Base-by-base conservation (phyloP, 2,329 filamentous ascomycete species). In the Xylaria arbuscula region DNA sequence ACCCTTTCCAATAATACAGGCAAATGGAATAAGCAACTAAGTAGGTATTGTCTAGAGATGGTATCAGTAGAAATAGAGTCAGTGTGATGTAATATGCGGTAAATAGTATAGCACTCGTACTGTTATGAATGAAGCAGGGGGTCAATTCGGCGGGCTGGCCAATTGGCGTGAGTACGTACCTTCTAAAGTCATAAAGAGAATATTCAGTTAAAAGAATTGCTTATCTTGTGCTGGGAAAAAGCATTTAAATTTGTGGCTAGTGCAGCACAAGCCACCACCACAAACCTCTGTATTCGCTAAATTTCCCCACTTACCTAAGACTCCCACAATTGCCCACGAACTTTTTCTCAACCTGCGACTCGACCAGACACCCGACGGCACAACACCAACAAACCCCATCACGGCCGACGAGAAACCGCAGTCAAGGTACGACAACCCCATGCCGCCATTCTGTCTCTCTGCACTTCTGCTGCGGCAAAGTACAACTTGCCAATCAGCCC, bases 341-440 rank as follows among this genome's bases (percentile, higher is more conserved):
- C 68, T 72, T 72, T 72, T 72, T 73, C 66, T 71, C 62, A 73
- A 70, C 50, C 66, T 69, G 68, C 70, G 74, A 71, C 51, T 54
- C 51, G 74, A 72, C 70, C 71, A 71, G 67, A 75, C 66, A 72
- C 62, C 64, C 64, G 70, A 69, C 70, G 70, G 69, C 67, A 72
- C 64, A 73, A 71, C 68, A 72, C 72, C 70, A 69, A 76, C 66
- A 72, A 58, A 71, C 66, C 66, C 75, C 73, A 73, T 74, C 72
- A 73, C 73, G 73, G 67, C 50, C 64, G 69, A 72, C 67, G 71
- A 69, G 59, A 73, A 76, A 74, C 68, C 68, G 72, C 70, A 73
- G 75, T 76, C 75, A 77, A 77, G 74, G 75, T 77, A 68, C 72
- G 68, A 22, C 22, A 24, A 17, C 17, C 50, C 28, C 28, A 51